Conservation (phyloP, 2,329 filamentous ascomycete genomes). For the Monilinia fructicola region DNA sequence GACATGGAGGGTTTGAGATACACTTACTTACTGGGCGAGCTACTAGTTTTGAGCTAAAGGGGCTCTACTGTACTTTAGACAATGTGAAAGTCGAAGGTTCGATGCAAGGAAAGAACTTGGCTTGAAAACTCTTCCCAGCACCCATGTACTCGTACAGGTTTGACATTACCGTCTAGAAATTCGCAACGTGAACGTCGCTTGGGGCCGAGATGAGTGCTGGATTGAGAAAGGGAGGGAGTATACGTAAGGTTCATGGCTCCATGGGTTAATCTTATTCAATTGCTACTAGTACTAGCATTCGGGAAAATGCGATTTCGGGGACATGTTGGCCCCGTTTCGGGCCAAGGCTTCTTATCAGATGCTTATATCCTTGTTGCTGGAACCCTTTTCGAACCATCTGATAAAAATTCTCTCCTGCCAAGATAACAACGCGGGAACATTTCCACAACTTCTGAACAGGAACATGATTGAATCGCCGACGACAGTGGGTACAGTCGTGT, state of each 20-base stretch:
- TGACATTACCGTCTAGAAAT: background rate
- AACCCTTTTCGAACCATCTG: constrained; percentile 9
- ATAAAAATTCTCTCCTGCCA: constrained; percentile 18
- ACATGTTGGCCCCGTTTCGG: background rate
- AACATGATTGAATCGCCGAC: background rate
- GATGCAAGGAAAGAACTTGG: background rate
- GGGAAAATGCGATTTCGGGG: background rate
- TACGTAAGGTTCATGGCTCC: no score
- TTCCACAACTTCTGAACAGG: background rate
- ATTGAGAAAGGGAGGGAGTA: background rate
- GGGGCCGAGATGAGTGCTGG: background rate
- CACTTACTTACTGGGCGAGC: background rate
- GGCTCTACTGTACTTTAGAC: background rate
- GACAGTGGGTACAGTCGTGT: constrained; percentile 5
- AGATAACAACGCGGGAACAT: background rate
- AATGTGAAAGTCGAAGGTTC: background rate
- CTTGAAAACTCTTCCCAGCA: background rate
- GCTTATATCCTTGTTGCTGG: background rate
- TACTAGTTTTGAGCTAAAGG: background rate
- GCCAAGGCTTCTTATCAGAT: constrained; percentile 20
- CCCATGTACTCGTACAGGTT: background rate
- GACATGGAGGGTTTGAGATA: background rate
- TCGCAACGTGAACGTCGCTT: background rate
- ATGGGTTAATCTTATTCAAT: background rate
- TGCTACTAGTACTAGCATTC: background rate